Evolutionary conservation across 1,284 basidiomycete species (phyloP).

Genomic region (Rhodotorula sp.): DNA sequence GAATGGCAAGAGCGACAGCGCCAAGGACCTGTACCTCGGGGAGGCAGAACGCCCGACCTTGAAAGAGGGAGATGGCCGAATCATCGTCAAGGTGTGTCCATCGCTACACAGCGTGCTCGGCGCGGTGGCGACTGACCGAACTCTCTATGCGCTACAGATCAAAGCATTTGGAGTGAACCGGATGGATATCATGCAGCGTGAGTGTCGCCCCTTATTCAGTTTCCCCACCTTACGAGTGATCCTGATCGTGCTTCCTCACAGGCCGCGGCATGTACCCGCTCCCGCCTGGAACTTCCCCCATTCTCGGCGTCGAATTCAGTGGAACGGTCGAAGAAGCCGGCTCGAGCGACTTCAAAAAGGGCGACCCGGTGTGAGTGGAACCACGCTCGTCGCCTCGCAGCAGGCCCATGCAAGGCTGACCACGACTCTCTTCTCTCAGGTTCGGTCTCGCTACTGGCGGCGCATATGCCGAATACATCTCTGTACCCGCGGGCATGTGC

Average conservation of each 20-base stretch:
- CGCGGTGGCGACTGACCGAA: background rate
- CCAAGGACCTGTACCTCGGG: slow-evolving; percentile 38
- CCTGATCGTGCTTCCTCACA: background rate
- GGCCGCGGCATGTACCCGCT: slow-evolving; percentile 59
- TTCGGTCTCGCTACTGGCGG: slow-evolving; percentile 75
- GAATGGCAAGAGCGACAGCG: slow-evolving; percentile 32
- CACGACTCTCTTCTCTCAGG: background rate
- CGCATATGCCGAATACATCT: slow-evolving; percentile 86
- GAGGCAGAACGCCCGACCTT: slow-evolving; percentile 34
- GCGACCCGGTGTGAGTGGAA: slow-evolving; percentile 66
- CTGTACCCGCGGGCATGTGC: slow-evolving; percentile 65
- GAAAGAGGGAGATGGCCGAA: slow-evolving; percentile 28
- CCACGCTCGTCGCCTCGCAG: background rate
- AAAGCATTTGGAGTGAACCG: slow-evolving; percentile 77
- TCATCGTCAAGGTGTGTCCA: slow-evolving; percentile 39
- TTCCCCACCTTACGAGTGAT: background rate
- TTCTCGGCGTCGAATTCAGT: slow-evolving; percentile 90
- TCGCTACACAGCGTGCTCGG: no score
- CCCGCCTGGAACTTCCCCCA: slow-evolving; percentile 70
- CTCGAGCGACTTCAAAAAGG: slow-evolving; percentile 62
- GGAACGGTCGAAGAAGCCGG: slow-evolving; percentile 66
- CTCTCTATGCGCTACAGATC: slow-evolving; percentile 44
- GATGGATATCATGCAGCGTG: slow-evolving; percentile 67
- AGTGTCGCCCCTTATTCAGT: background rate
- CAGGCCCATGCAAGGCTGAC: background rate